Evolutionary conservation across 305 asterid species (phyloP).

Genomic region (Solanum hybrid): DNA sequence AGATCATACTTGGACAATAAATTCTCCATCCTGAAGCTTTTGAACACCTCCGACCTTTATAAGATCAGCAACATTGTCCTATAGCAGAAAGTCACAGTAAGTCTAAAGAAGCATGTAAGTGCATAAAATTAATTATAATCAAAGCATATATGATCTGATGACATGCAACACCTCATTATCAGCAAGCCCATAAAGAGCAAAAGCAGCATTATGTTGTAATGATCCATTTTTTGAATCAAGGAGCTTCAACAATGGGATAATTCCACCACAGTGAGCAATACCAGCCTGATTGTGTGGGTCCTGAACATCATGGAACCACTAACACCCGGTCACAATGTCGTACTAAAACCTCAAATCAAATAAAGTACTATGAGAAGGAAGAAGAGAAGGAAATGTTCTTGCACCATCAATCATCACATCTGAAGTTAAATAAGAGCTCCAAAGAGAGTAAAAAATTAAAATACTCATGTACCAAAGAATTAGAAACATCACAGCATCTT

Average conservation of each 20-base stretch:
- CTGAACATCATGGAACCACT: conserved; percentile 24
- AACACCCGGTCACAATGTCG: background rate
- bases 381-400: background rate
- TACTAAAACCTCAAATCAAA: background rate
- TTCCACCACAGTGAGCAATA: conserved; percentile 88
- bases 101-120: conserved; percentile 1
- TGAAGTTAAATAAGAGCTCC: background rate
- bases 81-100: conserved; percentile 2
- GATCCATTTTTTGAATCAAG: conserved; percentile 94
- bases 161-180: conserved; percentile 70
- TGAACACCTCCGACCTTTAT: conserved; percentile 92
- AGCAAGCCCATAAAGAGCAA: conserved; percentile 98
- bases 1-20: conserved; percentile 72
- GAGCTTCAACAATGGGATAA: conserved; percentile 66
- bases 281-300: conserved; percentile 98
- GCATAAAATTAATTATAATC: background rate
- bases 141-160: background rate
- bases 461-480: background rate
- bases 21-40: conserved; percentile 95
- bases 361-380: background rate
- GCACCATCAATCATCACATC: background rate
- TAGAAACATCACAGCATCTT: background rate
- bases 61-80: conserved; percentile 96
- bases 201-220: conserved; percentile 96
- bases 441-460: background rate